These are phyloP conservation scores for Gloeopeniophorella convolvens DNA, from an alignment of 768 basidiomycete genomes.

Conservation along the genomic window DNA sequence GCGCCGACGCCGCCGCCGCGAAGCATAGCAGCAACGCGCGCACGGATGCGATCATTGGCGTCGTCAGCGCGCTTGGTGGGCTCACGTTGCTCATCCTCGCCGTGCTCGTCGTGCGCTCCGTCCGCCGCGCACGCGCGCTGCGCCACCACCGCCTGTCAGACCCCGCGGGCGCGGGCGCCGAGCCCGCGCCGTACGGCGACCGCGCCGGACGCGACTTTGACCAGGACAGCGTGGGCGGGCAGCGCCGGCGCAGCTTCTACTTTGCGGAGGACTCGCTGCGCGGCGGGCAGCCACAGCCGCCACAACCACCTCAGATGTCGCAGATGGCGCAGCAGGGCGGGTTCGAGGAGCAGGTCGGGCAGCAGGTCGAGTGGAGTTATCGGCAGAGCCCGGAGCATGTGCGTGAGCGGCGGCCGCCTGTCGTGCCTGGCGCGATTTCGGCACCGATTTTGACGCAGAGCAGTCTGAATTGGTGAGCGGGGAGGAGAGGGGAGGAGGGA, in stretches of 20 bases:
- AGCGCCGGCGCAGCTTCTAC: conserved; percentile 74
- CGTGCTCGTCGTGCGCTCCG: conserved; percentile 64
- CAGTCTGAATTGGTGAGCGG: conserved; percentile 74
- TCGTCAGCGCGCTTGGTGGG: conserved; percentile 75
- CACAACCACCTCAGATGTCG: background rate
- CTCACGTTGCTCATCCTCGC: conserved; percentile 66
- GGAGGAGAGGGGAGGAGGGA: background rate
- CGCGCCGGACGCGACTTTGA: conserved; percentile 62
- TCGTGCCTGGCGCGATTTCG: conserved; percentile 59
- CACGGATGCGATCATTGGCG: conserved; percentile 86
- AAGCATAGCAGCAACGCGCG: conserved; percentile 48
- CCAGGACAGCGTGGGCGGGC: conserved; percentile 66
- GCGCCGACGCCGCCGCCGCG: conserved; percentile 21
- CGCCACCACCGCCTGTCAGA: conserved; percentile 72
- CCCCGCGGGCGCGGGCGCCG: conserved; percentile 25
- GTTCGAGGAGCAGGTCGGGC: conserved; percentile 16
- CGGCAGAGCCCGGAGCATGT: conserved; percentile 30
- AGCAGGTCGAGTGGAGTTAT: conserved; percentile 32
- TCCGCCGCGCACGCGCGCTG: conserved; percentile 59
- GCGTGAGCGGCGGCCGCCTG: conserved; percentile 49
- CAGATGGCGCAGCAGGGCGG: too few species aligned
- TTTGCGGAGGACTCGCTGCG: conserved; percentile 80
- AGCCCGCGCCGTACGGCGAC: conserved; percentile 47
- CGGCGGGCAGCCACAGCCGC: conserved; percentile 3
- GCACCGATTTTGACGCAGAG: conserved; percentile 74